These are phyloP conservation scores for Penicillium tannophilum DNA, from an alignment of 495 filamentous ascomycete genomes.

Conservation along the genomic window DNA sequence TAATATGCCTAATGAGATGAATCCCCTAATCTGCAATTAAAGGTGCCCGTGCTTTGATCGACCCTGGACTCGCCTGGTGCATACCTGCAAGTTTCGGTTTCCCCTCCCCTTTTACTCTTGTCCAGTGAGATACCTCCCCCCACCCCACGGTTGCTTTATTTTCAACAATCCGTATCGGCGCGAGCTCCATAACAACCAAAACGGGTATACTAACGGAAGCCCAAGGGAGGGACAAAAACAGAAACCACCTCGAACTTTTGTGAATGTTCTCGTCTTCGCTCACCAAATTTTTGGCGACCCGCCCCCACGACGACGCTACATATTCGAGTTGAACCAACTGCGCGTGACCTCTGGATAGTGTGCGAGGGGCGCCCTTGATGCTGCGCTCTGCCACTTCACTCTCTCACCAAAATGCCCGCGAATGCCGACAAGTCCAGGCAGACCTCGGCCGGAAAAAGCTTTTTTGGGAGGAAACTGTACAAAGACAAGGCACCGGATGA, in stretches of 20 bases:
- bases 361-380: slow-evolving; percentile 40
- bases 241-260: slow-evolving; percentile 16
- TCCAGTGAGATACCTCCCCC: slow-evolving; percentile 15
- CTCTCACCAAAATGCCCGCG: slow-evolving; percentile 52
- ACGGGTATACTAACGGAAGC: slow-evolving; percentile 30
- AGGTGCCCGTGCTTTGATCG: slow-evolving; percentile 33
- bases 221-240: slow-evolving; percentile 30
- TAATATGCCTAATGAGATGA: slow-evolving; percentile 5
- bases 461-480: slow-evolving; percentile 77
- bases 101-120: slow-evolving; percentile 14
- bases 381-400: slow-evolving; percentile 41
- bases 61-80: slow-evolving; percentile 28
- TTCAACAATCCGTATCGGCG: slow-evolving; percentile 6
- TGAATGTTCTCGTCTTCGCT: slow-evolving; percentile 26
- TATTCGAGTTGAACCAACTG: slow-evolving; percentile 1
- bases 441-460: slow-evolving; percentile 82
- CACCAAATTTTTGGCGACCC: slow-evolving; percentile 23
- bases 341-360: slow-evolving; percentile 6
- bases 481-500: slow-evolving; percentile 68
- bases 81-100: slow-evolving; percentile 22
- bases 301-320: slow-evolving; percentile 11
- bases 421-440: slow-evolving; percentile 78
- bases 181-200: slow-evolving; percentile 13
- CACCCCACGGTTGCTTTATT: neutral
- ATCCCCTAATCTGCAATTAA: slow-evolving; percentile 29